Conservation (phyloP, 768 basidiomycete genomes). For the Boletus pseudopeckii region DNA sequence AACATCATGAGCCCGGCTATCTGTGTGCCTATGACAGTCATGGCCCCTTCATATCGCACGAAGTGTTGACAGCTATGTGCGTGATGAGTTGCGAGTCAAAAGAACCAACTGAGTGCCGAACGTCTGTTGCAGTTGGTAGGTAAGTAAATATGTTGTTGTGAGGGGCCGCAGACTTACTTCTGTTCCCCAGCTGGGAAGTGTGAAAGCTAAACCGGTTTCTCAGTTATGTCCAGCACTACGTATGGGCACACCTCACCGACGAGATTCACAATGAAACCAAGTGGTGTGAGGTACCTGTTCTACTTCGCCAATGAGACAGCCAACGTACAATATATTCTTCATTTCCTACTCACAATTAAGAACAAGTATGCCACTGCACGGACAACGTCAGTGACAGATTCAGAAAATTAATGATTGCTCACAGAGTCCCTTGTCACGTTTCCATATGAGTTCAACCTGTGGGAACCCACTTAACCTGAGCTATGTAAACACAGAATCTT, state of each 20-base stretch:
- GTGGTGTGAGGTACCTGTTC: conserved; percentile 64
- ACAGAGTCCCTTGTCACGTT: conserved; percentile 34
- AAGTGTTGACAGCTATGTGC: conserved; percentile 42
- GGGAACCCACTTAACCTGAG: background rate
- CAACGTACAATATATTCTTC: background rate
- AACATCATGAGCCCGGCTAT: conserved; percentile 43
- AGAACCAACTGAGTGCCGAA: background rate
- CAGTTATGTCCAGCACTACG: background rate
- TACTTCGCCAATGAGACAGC: conserved; percentile 19
- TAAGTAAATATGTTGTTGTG: background rate
- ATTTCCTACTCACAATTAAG: conserved; percentile 30
- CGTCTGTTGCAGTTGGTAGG: conserved; percentile 6
- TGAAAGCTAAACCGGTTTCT: conserved; percentile 12
- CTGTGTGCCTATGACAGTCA: conserved; percentile 41
- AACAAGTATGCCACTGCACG: conserved; percentile 35
- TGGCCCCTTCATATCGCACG: conserved; percentile 48
- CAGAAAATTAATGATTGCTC: conserved; percentile 7
- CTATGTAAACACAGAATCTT: background rate
- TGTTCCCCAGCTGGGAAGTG: conserved; percentile 11
- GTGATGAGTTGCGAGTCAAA: background rate
- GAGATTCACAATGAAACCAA: conserved; percentile 59
- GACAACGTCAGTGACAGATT: background rate
- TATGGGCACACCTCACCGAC: conserved; percentile 22
- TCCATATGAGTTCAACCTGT: conserved; percentile 39
- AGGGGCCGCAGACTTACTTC: conserved; percentile 7